Conservation (phyloP, 306 rosid species). For the Quercus ilex region DNA sequence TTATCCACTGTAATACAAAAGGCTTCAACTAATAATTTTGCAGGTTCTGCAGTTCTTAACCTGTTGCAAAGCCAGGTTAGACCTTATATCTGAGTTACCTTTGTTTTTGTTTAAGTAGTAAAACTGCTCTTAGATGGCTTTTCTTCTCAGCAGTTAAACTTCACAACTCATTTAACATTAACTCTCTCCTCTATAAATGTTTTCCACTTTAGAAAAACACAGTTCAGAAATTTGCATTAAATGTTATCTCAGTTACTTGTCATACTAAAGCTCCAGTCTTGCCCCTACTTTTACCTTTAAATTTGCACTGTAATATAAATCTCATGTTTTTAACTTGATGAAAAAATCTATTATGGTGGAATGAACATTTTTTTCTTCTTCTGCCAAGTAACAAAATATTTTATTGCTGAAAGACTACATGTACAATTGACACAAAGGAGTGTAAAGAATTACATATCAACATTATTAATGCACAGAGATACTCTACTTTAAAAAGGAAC, state of each 20-base stretch:
- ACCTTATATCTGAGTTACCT: neutral
- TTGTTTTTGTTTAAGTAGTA: neutral
- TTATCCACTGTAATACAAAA: slow-evolving; percentile 70
- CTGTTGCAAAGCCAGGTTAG: slow-evolving; percentile 92
- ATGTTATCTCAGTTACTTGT: slow-evolving; percentile 4
- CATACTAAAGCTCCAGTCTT: neutral
- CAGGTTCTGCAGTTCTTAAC: slow-evolving; percentile 94
- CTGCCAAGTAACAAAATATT: too few species aligned
- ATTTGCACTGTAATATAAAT: neutral
- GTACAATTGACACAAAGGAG: too few species aligned
- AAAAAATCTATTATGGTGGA: neutral
- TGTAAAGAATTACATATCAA: too few species aligned
- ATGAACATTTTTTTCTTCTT: neutral
- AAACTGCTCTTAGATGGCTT: neutral
- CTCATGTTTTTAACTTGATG: neutral
- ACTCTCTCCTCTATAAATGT: neutral
- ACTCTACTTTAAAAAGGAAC: neutral
- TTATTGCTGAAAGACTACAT: too few species aligned
- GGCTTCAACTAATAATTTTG: slow-evolving; percentile 70
- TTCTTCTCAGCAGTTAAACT: slow-evolving; percentile 2
- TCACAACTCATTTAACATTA: neutral
- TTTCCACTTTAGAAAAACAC: neutral
- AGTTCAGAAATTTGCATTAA: neutral
- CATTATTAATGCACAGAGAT: neutral
- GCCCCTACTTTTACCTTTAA: neutral